Conservation (phyloP, 116 monocot species). For the Zostera marina region DNA sequence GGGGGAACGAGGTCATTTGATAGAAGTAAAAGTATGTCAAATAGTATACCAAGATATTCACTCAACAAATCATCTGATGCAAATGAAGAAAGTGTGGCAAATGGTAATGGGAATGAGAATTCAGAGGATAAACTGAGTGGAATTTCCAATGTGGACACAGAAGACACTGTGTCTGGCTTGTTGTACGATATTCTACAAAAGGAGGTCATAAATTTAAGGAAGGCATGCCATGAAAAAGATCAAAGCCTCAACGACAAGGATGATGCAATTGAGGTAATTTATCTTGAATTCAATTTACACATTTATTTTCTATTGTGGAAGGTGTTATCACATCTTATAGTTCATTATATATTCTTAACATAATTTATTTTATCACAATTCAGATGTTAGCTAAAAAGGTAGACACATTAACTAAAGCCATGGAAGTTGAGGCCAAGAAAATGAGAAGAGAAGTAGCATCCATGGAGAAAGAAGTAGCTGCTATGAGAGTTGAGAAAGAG, state of each 20-base stretch:
- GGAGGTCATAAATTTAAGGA: constrained; percentile 67
- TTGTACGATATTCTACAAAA: constrained; percentile 87
- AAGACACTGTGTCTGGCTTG: constrained; percentile 64
- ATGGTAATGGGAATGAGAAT: constrained; percentile 27
- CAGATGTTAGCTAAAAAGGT: constrained; percentile 92
- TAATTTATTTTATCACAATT: constrained; percentile 1
- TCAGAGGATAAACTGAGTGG: constrained; percentile 38
- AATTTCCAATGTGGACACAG: constrained; percentile 21
- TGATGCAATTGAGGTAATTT: constrained; percentile 78
- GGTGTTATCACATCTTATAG: neutral
- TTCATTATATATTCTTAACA: neutral
- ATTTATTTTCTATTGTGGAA: neutral
- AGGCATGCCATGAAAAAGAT: constrained; percentile 78
- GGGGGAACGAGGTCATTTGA: constrained; percentile 86
- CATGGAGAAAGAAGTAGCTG: constrained; percentile 91
- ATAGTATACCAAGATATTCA: constrained; percentile 23
- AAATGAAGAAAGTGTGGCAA: constrained; percentile 5
- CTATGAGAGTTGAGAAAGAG: constrained; percentile 68
- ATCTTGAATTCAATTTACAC: neutral
- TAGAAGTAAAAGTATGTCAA: constrained; percentile 38
- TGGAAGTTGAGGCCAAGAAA: constrained; percentile 96
- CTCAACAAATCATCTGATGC: constrained; percentile 43
- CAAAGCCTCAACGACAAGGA: constrained; percentile 94
- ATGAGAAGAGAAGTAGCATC: constrained; percentile 92
- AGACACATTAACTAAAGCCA: constrained; percentile 87